A percentile compares a stretch with the other conserved stretches of the same genome.
phyloP scores from a whole-genome alignment of 345 rosid species.

The Orychophragmus violaceus region DNA sequence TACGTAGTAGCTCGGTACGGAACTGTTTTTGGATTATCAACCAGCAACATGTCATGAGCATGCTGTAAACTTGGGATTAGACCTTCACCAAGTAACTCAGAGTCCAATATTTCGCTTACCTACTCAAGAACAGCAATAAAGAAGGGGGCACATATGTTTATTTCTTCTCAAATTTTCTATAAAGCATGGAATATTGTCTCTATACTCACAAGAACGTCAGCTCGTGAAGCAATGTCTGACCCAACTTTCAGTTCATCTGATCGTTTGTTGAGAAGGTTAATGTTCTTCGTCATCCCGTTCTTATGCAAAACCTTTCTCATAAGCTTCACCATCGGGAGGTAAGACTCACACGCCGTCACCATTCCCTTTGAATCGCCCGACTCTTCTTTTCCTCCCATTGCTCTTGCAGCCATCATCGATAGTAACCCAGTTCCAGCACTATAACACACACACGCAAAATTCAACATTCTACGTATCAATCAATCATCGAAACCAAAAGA shows the following conservation, averaged over 20 bases:
- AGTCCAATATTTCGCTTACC: slow-evolving; percentile 96
- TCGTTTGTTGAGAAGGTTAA: slow-evolving; percentile 62
- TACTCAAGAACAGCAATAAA: slow-evolving; percentile 17
- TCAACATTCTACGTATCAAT: not conserved
- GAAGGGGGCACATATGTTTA: not conserved
- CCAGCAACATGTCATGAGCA: slow-evolving; percentile 76
- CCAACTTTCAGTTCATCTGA: slow-evolving; percentile 72
- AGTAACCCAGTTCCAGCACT: slow-evolving; percentile 96
- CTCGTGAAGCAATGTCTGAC: slow-evolving; percentile 58
- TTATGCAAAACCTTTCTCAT: slow-evolving; percentile 72
- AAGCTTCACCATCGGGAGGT: slow-evolving; percentile 90
- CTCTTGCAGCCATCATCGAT: slow-evolving; percentile 91
- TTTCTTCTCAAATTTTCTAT: not conserved
- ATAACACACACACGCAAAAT: slow-evolving; percentile 1
- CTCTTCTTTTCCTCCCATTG: slow-evolving; percentile 24
- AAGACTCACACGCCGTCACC: slow-evolving; percentile 88
- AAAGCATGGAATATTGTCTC: not conserved
- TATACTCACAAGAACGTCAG: slow-evolving; percentile 71
- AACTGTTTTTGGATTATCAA: slow-evolving; percentile 68
- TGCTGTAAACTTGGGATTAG: slow-evolving; percentile 86
- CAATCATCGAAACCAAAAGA: not conserved
- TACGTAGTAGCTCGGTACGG: slow-evolving; percentile 74
- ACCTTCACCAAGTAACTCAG: slow-evolving; percentile 94
- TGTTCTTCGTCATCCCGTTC: slow-evolving; percentile 55
- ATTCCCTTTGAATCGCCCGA: slow-evolving; percentile 21